Evolutionary conservation across 257 asterid genomes (phyloP), one percentile per base, ranked within the genome.

Genomic region (Rubia yunnanensis): DNA sequence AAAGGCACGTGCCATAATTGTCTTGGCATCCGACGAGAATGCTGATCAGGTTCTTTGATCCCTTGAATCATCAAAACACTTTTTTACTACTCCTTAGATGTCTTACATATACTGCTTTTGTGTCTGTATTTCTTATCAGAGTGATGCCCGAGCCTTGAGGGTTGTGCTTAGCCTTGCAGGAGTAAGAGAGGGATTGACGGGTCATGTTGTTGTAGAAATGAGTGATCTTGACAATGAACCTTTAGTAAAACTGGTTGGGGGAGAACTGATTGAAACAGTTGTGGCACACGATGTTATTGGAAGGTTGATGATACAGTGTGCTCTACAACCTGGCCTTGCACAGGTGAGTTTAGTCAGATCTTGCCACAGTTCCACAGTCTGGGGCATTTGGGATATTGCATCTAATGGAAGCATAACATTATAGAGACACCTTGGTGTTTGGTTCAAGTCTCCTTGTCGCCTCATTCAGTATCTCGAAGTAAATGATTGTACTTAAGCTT

Each of bases 271-370:
- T 69, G 98, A 92, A 83, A 92, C 98, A 17, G 98, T 92, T 79
- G 98, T 92, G 56, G 98, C 98, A 2, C 96, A 92, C 81, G 98
- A 92, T 75, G 98, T 92, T 74, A 92, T 92, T 75, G 98, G 98
- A 57, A 85, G 98, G 73, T 75, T 92, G 82, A 92, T 92, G 98
- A 88, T 92, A 84, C 96, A 86, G 70, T 92, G 98, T 75, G 98
- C 98, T 77, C 95, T 92, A 62, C 98, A 92, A 83, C 98, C 98
- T 74, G 98, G 98, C 76, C 98, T 92, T 76, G 98, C 98, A 22
- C 98, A 85, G 98, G 98, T 92, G 67, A 65, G 80, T 74, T 52
- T 28, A 77, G 32, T 65, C 65, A 64, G 28, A 26, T 77, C 64
- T 63, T 30, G 23, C 64, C 23, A 49, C 57, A 27, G 49, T 60